Base-by-base conservation (phyloP, 164 flowering plant genomes). In the Paratinospora sagittata region DNA sequence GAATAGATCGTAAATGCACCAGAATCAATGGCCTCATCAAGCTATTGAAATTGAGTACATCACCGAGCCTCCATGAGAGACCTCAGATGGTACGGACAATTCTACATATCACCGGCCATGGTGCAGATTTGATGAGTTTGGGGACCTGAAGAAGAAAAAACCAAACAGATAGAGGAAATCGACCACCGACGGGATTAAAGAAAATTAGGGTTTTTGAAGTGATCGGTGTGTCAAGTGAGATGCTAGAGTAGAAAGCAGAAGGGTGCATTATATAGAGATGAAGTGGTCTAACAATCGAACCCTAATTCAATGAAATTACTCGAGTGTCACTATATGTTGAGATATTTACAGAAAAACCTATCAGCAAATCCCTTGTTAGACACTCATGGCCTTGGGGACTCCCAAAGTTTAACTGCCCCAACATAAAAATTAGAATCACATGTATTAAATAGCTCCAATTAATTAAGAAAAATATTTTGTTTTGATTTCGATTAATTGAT, bases 51-150 rank as follows among this genome's bases (percentile, higher is more conserved):
- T 26, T 19, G 9, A 34, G 17, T 8, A 41, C 58, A 63, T 70
- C 73, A 70, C 10, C 19, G 73, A 58, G 24, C 37, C 72, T 67
- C 60, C 24, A 23, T 3, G 21, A 62, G 52, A 27, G 13, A 13
- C 21, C 60, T 70, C 73, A 60, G 73, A 63, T 62, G 73, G 60
- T 62, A 70, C 67, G 67, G 60, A 70, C 60, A 70, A 63, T 62
- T 63, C 6, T 33, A 17, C 2, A 27, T 66, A 70, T 70, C 73
- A 62, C 58, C 3, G 60, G 67, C 73, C 64, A 61, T 61, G 19
- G 11, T 11, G 6, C 16, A 61, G 64, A 61, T 27, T 12, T 27
- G 5, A 27, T 9, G 33, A 27, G 12, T 13, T 24, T 1, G 10
- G 3, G 7, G 19, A 27, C 12, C 30, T 60, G 27, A 60, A 55